Evolutionary conservation across 2,329 filamentous ascomycete genomes (phyloP), one percentile per base, ranked within the genome.

Genomic region (Sporothrix pallida): DNA sequence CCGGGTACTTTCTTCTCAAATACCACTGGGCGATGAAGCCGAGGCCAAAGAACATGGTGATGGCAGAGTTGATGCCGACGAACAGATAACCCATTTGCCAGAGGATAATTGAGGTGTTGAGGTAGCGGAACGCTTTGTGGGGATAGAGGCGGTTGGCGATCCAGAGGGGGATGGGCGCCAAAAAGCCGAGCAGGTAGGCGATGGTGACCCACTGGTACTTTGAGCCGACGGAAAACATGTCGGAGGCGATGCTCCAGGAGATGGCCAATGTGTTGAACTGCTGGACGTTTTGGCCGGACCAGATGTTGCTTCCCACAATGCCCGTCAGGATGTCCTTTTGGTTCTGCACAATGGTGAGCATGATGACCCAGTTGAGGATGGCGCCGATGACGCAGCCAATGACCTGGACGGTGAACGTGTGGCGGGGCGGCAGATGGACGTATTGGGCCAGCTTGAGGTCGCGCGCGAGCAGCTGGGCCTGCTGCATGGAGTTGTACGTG

Each of bases 171-270:
- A 86, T 4, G 0, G 85, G 85, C 2, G 82, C 78, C 13, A 81
- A 50, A 74, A 85, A 83, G 46, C 85, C 85, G 26, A 86, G 68
- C 0, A 84, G 78, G 67, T 84, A 80, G 9, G 81, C 78, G 10
- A 85, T 76, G 2, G 90, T 89, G 70, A 92, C 91, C 89, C 90
- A 92, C 79, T 89, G 88, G 17, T 88, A 89, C 9, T 89, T 90
- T 56, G 89, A 88, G 72, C 88, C 90, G 79, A 91, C 91, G 7
- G 90, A 56, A 48, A 65, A 75, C 71, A 75, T 75, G 44, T 75
- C 62, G 26, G 60, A 65, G 2, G 68, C 73, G 17, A 74, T 71
- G 56, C 71, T 68, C 73, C 74, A 75, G 5, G 73, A 70, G 63
- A 74, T 68, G 71, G 74, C 73, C 15, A 74, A 71, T 2, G 74